Evolutionary conservation across 352 stramenopile species (phyloP).

Genomic region (Pythium brachiatum): DNA sequence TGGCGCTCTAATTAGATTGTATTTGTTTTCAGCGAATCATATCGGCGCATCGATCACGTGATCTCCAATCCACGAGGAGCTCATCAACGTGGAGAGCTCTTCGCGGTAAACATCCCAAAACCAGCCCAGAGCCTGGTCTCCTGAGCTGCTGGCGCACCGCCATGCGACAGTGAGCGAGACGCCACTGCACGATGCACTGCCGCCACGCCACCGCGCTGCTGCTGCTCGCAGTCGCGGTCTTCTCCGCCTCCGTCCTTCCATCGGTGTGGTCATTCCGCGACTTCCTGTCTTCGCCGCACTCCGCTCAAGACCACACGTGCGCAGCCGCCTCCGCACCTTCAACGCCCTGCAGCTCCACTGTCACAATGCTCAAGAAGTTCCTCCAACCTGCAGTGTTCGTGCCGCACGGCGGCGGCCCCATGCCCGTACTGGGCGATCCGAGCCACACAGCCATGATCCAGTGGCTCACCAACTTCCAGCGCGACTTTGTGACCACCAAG

Average conservation of each 20-base stretch:
- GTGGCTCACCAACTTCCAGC: constrained; percentile 43
- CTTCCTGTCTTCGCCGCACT: neutral
- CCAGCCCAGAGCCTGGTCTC: too few relatives aligned
- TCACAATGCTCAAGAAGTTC: constrained; percentile 9
- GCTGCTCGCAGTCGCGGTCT: neutral
- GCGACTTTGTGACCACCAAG: constrained; percentile 27
- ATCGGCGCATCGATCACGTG: neutral
- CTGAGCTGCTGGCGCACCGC: too few relatives aligned
- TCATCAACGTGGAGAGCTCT: constrained; percentile 1
- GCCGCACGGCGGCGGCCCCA: constrained; percentile 55
- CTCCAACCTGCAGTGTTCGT: constrained; percentile 24
- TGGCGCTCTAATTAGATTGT: neutral
- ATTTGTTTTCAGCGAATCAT: neutral
- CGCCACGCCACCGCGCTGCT: neutral
- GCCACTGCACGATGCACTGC: neutral
- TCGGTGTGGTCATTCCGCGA: neutral
- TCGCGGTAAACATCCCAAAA: neutral
- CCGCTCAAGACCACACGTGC: neutral
- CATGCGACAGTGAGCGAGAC: neutral
- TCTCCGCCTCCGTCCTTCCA: neutral
- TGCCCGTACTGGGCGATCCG: constrained; percentile 53
- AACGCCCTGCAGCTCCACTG: neutral
- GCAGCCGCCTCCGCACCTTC: neutral
- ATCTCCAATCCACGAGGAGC: neutral
- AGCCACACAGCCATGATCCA: constrained; percentile 36